phyloP scores from a whole-genome alignment of 345 rosid genomes.

The Firmiana major region DNA sequence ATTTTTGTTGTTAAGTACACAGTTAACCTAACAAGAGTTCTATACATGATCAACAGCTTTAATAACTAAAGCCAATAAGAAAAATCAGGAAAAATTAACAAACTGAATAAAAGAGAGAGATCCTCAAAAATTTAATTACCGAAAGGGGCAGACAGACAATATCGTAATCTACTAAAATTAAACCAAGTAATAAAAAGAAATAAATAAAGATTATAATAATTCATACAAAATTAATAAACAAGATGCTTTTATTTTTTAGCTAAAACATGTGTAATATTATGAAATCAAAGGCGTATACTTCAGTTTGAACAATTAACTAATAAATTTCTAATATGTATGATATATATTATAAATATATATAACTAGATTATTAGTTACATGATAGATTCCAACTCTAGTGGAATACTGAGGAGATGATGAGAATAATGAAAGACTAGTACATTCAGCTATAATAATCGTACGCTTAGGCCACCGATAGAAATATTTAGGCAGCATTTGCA shows the following conservation, averaged over 20 bases:
- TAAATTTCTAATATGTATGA: too few species aligned
- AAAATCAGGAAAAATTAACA: too few species aligned
- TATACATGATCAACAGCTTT: conserved; percentile 1
- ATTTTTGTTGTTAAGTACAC: conserved; percentile 23
- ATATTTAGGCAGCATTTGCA: background rate
- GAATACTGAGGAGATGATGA: background rate
- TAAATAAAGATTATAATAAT: too few species aligned
- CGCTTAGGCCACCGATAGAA: background rate
- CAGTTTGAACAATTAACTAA: background rate
- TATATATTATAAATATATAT: background rate
- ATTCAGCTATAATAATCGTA: background rate
- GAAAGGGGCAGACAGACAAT: too few species aligned
- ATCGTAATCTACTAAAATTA: too few species aligned
- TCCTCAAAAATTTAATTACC: too few species aligned
- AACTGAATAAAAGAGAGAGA: too few species aligned
- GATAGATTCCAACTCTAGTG: background rate
- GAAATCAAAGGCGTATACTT: background rate
- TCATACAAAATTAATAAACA: too few species aligned
- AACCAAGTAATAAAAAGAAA: too few species aligned
- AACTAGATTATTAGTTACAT: background rate
- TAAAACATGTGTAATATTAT: too few species aligned
- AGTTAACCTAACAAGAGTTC: conserved; percentile 40
- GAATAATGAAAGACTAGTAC: background rate
- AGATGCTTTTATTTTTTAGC: too few species aligned
- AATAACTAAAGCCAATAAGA: background rate